phyloP scores from a whole-genome alignment of 108 stramenopile genomes.

The Skeletonema tropicum region DNA sequence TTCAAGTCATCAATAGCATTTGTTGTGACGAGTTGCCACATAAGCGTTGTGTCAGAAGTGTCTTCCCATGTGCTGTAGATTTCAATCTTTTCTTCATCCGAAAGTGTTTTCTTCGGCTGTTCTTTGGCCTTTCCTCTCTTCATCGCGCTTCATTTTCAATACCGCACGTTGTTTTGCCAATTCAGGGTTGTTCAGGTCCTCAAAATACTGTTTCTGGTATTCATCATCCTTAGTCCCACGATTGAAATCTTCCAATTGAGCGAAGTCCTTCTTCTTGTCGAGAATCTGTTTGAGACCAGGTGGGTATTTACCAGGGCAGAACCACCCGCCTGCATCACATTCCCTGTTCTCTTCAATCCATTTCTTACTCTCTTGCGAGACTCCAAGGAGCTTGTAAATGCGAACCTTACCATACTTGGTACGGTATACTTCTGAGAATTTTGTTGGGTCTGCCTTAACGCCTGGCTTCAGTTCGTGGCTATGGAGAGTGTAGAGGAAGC shows the following conservation, averaged over 20 bases:
- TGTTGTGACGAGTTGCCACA: conserved; percentile 83
- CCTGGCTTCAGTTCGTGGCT: conserved; percentile 78
- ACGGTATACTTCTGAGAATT: conserved; percentile 89
- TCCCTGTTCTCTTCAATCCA: conserved; percentile 84
- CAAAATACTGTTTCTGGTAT: conserved; percentile 89
- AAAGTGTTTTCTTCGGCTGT: conserved; percentile 21
- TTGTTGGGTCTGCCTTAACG: conserved; percentile 71
- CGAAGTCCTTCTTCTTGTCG: conserved; percentile 83
- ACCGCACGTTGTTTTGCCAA: conserved; percentile 60
- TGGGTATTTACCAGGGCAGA: conserved; percentile 91
- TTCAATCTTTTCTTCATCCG: conserved; percentile 58
- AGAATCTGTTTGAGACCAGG: conserved; percentile 79
- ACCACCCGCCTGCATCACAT: conserved; percentile 91
- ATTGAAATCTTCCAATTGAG: conserved; percentile 95
- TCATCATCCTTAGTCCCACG: conserved; percentile 72
- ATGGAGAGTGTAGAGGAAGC: conserved; percentile 92
- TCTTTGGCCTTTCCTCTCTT: conserved; percentile 12
- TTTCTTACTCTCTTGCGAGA: conserved; percentile 76
- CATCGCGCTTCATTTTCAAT: conserved; percentile 20
- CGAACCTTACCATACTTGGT: conserved; percentile 98
- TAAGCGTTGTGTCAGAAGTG: conserved; percentile 79
- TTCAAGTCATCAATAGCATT: conserved; percentile 65
- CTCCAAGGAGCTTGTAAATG: conserved; percentile 91
- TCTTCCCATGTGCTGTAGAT: conserved; percentile 86
- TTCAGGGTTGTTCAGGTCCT: conserved; percentile 75